These are phyloP conservation scores for Hyparrhenia diplandra DNA, from an alignment of 176 grass and related monocot species.

Conservation along the genomic window DNA sequence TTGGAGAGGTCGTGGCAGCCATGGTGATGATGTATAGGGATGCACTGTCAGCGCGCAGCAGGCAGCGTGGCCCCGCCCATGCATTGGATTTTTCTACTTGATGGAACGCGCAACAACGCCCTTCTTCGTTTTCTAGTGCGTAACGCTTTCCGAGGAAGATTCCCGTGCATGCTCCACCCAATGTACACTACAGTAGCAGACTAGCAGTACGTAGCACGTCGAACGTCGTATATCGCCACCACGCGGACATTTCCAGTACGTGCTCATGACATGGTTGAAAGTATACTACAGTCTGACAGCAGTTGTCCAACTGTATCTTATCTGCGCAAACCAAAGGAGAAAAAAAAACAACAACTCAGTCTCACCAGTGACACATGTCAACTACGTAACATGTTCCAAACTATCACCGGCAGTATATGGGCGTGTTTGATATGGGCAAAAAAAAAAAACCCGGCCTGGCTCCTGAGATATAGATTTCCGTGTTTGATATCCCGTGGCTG, in stretches of 20 bases:
- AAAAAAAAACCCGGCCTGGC: too few species aligned
- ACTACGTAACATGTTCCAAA: too few species aligned
- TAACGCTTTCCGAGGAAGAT: conserved; percentile 30
- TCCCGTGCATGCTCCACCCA: not conserved
- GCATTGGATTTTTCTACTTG: not conserved
- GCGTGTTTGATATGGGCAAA: too few species aligned
- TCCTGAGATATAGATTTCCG: too few species aligned
- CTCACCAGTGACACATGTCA: too few species aligned
- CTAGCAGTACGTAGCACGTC: not conserved
- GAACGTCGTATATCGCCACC: not conserved
- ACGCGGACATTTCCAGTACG: not conserved
- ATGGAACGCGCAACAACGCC: conserved; percentile 18
- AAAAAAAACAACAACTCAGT: not conserved
- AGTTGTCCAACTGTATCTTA: too few species aligned
- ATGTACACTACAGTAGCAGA: not conserved
- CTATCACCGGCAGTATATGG: too few species aligned
- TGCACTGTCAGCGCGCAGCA: conserved; percentile 13
- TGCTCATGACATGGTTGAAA: not conserved
- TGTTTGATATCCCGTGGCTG: too few species aligned
- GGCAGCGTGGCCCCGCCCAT: conserved; percentile 8
- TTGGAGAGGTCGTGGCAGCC: not conserved
- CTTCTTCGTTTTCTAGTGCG: not conserved
- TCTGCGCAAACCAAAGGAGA: too few species aligned
- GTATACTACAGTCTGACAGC: not conserved
- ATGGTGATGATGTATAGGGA: not conserved